Percentiles rank a stretch among this genome's conserved stretches.
Conservation (phyloP, 192 early-diverging fungal genomes). For the Umbelopsis ramanniana region DNA sequence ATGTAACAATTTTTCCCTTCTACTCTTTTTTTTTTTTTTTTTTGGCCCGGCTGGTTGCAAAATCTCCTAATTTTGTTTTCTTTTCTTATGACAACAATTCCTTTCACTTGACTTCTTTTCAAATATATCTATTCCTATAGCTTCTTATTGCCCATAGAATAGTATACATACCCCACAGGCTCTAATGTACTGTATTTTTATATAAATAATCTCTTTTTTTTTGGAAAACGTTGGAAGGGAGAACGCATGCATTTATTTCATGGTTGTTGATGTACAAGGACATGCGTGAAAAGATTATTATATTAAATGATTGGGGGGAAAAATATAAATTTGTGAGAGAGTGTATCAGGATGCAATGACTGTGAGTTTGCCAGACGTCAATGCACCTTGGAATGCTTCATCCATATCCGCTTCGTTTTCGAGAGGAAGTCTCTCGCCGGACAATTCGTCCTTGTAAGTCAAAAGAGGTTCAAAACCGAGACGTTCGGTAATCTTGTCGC, state of each 20-base stretch:
- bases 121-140: slow-evolving; percentile 9
- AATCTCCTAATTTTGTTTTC: not conserved
- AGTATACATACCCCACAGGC: not conserved
- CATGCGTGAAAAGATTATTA: slow-evolving; percentile 16
- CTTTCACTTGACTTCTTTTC: not conserved
- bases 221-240: too few species aligned
- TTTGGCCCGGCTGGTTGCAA: not conserved
- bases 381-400: slow-evolving; percentile 44
- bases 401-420: slow-evolving; percentile 45
- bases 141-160: not conserved
- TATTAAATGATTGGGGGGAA: slow-evolving; percentile 2
- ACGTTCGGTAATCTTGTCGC: slow-evolving; percentile 65
- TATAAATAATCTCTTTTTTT: too few species aligned
- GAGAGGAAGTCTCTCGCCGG: slow-evolving; percentile 28
- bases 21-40: not conserved
- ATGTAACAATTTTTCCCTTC: not conserved
- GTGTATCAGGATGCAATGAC: slow-evolving; percentile 45
- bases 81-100: not conserved
- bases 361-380: slow-evolving; percentile 49
- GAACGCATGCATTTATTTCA: slow-evolving; percentile 7
- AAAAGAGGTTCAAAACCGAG: slow-evolving; percentile 46
- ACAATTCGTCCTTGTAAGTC: slow-evolving; percentile 45
- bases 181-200: too few species aligned
- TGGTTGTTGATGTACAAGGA: slow-evolving; percentile 9
- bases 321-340: not conserved